Evolutionary conservation across 345 rosid genomes (phyloP), one percentile per base, ranked within the genome.

Genomic region (Bruguiera sexangula): DNA sequence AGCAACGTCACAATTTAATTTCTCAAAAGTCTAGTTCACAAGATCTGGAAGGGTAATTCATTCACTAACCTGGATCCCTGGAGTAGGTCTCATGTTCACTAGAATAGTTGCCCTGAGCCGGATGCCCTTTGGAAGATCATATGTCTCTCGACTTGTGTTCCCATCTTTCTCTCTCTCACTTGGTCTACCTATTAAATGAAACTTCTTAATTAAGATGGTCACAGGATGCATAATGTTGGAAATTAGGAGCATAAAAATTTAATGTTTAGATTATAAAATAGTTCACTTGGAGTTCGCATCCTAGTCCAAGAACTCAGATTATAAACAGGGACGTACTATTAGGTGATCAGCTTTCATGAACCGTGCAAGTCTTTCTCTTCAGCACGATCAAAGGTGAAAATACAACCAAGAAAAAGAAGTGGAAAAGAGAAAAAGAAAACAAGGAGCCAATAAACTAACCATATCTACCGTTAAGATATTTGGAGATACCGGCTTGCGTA

Each of bases 401-500:
- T 2, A 10, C 16, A 10, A 10, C 15, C 10, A 10, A 39, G 20
- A 57, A 26, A 19, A 26, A 20, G 5, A 29, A 20, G 10, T 6
- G n/a, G 21, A 50, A 20, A n/a, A 31, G 26, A 48, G 8, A 68
- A 6, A n/a, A n/a, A 2, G 20, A 26, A 36, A 36, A 36, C 3
- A 16, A 9, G 3, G 20, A 6, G 5, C 27, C 1, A 11, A 37
- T 24, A 37, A 43, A 54, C 70, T 72, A 52, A 79, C 85, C 83
- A 27, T 60, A 79, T 79, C 75, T 65, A 6, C 71, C 20, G 53
- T 77, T 69, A 66, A 82, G 86, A 72, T 82, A 79, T n/a, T 68
- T 73, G 0, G 86, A 80, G 19, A 82, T 71, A 20, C 80, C 86
- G 4, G 86, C 86, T 60, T 82, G 80, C 39, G 80, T 73, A 16